Evolutionary conservation across 768 basidiomycete genomes (phyloP).

Genomic region (Trametes coccinea): DNA sequence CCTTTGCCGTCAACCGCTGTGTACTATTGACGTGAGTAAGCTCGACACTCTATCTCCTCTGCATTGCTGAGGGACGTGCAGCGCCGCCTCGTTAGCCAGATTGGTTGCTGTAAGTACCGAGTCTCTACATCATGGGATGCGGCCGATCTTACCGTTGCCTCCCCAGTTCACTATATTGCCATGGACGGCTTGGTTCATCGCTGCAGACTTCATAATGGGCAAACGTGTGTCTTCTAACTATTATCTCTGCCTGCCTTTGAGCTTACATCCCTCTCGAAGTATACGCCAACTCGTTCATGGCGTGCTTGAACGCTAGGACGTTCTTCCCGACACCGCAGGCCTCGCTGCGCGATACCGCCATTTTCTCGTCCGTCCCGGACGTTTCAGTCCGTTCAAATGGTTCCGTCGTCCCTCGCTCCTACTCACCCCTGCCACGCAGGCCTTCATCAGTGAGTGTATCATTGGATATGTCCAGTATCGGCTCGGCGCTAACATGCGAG

Average conservation of each 20-base stretch:
- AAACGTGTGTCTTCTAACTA: not conserved
- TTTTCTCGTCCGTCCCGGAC: constrained; percentile 20
- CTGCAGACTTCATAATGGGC: constrained; percentile 20
- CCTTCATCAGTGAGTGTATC: constrained; percentile 11
- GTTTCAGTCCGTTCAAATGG: constrained; percentile 17
- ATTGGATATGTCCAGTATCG: too few relatives aligned
- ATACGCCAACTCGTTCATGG: constrained; percentile 21
- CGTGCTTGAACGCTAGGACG: constrained; percentile 18
- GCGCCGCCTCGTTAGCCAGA: constrained; percentile 10
- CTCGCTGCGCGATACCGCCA: constrained; percentile 10
- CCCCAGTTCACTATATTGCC: constrained; percentile 14
- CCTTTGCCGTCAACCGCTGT: constrained; percentile 16
- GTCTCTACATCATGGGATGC: too few relatives aligned
- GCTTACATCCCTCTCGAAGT: not conserved
- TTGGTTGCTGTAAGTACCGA: constrained; percentile 8
- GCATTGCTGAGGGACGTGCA: not conserved
- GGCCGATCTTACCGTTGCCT: too few relatives aligned
- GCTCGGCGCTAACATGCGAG: too few relatives aligned
- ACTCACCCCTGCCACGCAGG: constrained; percentile 13
- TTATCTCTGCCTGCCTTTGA: too few relatives aligned
- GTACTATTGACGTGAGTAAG: constrained; percentile 10
- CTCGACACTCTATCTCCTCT: too few relatives aligned
- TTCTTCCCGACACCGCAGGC: constrained; percentile 9
- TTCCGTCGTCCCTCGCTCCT: constrained; percentile 4
- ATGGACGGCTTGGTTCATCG: constrained; percentile 23